These are phyloP conservation scores for Isoetes taiwanensis DNA, from an alignment of 75 land plant species.

Conservation along the genomic window DNA sequence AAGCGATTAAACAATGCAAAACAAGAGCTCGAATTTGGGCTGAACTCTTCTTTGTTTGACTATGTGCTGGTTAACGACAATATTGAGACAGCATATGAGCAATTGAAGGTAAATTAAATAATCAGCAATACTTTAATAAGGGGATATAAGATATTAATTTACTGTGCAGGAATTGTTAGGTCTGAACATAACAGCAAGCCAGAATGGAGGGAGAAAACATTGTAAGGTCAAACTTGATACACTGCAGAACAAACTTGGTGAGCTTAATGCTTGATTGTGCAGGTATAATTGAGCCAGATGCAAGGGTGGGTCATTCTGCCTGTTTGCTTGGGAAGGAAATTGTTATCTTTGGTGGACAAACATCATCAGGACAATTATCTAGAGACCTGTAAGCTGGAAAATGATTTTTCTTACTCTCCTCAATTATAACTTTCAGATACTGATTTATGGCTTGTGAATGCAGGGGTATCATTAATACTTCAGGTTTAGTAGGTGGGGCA, in stretches of 20 bases:
- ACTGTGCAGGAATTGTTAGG: constrained; percentile 20
- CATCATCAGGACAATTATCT: constrained; percentile 11
- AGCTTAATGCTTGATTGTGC: constrained; percentile 5
- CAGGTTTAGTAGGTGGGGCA: no score
- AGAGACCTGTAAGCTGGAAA: constrained; percentile 37
- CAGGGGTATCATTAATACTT: no score
- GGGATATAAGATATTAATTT: background rate
- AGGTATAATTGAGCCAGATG: constrained; percentile 12
- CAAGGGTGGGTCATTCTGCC: constrained; percentile 13
- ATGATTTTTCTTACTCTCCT: no score
- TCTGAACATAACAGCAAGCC: constrained; percentile 9
- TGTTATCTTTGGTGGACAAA: constrained; percentile 16
- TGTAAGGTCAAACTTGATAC: background rate
- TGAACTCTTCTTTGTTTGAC: constrained; percentile 45
- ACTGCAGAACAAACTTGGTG: background rate
- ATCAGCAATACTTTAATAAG: background rate
- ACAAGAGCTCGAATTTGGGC: constrained; percentile 60
- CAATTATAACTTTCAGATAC: no score
- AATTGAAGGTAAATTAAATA: constrained; percentile 49
- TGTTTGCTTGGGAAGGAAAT: constrained; percentile 16
- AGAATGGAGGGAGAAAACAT: constrained; percentile 13
- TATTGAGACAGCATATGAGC: constrained; percentile 43
- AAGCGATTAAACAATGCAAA: constrained; percentile 71
- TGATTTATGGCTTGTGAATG: no score
- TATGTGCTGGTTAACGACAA: constrained; percentile 62